These are phyloP conservation scores for Zygotorulaspora florentina DNA, from an alignment of 805 yeast species.

Conservation along the genomic window DNA sequence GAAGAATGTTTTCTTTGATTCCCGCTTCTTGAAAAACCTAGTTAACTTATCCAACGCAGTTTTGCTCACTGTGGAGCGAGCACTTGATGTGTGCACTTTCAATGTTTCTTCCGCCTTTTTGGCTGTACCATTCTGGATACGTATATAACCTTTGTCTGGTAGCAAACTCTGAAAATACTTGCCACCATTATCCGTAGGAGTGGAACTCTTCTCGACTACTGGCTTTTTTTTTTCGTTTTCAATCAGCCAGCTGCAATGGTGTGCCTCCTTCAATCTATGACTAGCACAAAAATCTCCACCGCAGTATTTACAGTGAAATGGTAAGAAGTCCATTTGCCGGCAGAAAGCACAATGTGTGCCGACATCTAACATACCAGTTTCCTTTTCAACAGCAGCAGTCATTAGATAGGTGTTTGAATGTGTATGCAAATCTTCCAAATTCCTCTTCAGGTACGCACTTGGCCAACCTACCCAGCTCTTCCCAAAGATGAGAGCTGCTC, in stretches of 20 bases:
- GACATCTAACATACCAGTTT: conserved; percentile 36
- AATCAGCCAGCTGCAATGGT: conserved; percentile 24
- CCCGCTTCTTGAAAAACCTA: conserved; percentile 23
- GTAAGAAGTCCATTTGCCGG: conserved; percentile 32
- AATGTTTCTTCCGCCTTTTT: neutral
- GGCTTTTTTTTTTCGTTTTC: conserved; percentile 7
- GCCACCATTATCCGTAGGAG: conserved; percentile 13
- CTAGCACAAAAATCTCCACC: conserved; percentile 28
- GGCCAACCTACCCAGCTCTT: neutral
- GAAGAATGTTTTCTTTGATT: conserved; percentile 3
- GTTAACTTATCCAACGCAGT: conserved; percentile 27
- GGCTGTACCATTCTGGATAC: conserved; percentile 15
- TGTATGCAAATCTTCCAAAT: neutral
- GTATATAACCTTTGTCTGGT: conserved; percentile 29
- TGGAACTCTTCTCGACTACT: neutral
- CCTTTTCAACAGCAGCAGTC: conserved; percentile 15
- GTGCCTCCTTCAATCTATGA: conserved; percentile 29
- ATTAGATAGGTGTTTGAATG: neutral
- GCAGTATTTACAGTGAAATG: conserved; percentile 32
- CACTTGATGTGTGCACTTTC: neutral
- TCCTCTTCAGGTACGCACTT: neutral
- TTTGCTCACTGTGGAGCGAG: conserved; percentile 15
- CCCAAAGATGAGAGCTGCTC: neutral
- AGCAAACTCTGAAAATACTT: conserved; percentile 27
- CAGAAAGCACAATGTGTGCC: conserved; percentile 35